phyloP scores from a whole-genome alignment of 305 asterid species.

The Coffea humblotiana region DNA sequence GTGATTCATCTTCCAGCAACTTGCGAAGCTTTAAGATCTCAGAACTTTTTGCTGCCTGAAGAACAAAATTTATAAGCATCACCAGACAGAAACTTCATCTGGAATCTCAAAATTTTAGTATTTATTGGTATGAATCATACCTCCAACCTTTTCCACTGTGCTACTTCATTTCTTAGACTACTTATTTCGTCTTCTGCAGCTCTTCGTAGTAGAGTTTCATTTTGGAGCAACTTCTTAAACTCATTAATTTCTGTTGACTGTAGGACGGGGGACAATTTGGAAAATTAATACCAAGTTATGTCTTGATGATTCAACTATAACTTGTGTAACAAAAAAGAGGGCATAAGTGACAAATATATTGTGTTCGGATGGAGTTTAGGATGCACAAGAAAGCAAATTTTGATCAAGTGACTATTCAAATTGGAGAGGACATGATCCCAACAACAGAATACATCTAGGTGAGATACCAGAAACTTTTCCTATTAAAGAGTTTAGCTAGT shows the following conservation, averaged over 20 bases:
- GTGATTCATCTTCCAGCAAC: conserved; percentile 67
- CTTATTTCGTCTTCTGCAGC: conserved; percentile 67
- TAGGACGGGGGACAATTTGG: conserved; percentile 1
- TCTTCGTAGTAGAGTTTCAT: conserved; percentile 57
- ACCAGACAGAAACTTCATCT: conserved; percentile 24
- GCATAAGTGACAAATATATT: not conserved
- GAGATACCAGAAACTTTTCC: too few species aligned
- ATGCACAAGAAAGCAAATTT: too few species aligned
- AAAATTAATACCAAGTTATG: conserved; percentile 1
- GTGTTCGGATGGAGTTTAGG: too few species aligned
- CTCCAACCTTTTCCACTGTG: conserved; percentile 62
- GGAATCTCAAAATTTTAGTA: conserved; percentile 6
- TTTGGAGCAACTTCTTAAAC: conserved; percentile 51
- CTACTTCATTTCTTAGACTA: conserved; percentile 49
- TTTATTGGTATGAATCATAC: conserved; percentile 31
- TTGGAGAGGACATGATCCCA: too few species aligned
- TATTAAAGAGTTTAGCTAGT: too few species aligned
- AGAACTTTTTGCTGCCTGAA: conserved; percentile 55
- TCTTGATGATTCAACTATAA: not conserved
- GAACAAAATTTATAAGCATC: conserved; percentile 10
- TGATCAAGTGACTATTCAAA: too few species aligned
- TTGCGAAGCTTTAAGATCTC: conserved; percentile 63
- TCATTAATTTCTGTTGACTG: conserved; percentile 62
- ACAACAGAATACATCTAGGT: too few species aligned
- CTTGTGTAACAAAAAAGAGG: not conserved